phyloP scores from a whole-genome alignment of 2,329 filamentous ascomycete species.

The Pseudohalonectria lignicola region DNA sequence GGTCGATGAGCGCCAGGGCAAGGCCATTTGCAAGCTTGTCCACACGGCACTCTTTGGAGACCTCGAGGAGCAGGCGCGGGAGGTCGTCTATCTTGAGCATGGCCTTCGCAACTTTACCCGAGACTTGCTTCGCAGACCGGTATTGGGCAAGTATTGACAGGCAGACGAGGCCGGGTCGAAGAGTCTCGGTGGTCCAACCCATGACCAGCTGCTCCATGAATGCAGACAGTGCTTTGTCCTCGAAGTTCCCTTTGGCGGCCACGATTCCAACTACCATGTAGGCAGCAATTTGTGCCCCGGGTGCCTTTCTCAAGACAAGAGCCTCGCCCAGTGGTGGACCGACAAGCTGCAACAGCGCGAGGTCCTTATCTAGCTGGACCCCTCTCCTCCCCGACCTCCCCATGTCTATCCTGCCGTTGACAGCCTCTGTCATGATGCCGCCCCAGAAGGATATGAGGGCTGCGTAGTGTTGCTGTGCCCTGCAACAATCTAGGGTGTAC shows the following conservation, averaged over 20 bases:
- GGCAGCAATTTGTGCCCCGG: constrained; percentile 73
- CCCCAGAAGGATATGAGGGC: constrained; percentile 84
- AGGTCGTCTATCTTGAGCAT: constrained; percentile 54
- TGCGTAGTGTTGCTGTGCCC: constrained; percentile 61
- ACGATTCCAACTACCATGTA: constrained; percentile 88
- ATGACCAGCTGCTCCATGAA: constrained; percentile 82
- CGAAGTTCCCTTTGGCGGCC: constrained; percentile 69
- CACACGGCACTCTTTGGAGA: constrained; percentile 54
- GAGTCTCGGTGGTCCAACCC: constrained; percentile 66
- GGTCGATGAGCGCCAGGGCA: constrained; percentile 53
- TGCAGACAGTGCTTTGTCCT: constrained; percentile 69
- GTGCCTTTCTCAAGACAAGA: constrained; percentile 61
- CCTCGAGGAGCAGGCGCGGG: constrained; percentile 44
- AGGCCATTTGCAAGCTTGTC: constrained; percentile 64
- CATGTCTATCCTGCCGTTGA: constrained; percentile 71
- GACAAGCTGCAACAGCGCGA: constrained; percentile 60
- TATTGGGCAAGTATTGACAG: constrained; percentile 74
- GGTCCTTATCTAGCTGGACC: constrained; percentile 70
- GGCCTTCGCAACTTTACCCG: constrained; percentile 57
- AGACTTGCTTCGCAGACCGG: constrained; percentile 58
- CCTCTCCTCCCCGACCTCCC: constrained; percentile 64
- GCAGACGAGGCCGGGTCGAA: constrained; percentile 65
- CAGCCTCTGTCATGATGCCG: constrained; percentile 72
- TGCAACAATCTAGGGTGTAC: constrained; percentile 66
- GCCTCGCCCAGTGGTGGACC: constrained; percentile 65